These are phyloP conservation scores for Fistulifera pelliculosa DNA, from an alignment of 108 stramenopile species.

Conservation along the genomic window DNA sequence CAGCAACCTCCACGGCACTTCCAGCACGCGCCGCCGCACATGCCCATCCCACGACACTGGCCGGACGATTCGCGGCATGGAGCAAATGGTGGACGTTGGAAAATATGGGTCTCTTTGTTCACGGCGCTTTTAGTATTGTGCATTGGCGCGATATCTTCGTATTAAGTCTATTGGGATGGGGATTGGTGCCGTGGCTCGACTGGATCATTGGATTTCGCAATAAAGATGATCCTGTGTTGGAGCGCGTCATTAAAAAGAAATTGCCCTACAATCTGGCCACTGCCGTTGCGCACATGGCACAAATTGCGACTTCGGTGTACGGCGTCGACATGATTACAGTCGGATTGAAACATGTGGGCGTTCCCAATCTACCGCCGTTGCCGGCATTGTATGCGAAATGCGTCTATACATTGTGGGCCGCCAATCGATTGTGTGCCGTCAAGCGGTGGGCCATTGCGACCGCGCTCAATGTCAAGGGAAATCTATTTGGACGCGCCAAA, in stretches of 20 bases:
- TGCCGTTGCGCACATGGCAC: slow-evolving; percentile 10
- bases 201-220: background rate
- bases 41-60: too few relatives aligned
- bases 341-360: slow-evolving; percentile 18
- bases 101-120: background rate
- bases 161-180: too few relatives aligned
- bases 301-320: slow-evolving; percentile 26
- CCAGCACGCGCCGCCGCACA: too few relatives aligned
- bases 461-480: background rate
- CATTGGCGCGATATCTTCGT: too few relatives aligned
- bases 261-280: background rate
- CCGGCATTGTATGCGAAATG: slow-evolving; percentile 31
- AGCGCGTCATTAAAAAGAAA: slow-evolving; percentile 1
- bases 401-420: slow-evolving; percentile 40
- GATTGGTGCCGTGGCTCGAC: background rate
- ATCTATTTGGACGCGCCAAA: slow-evolving; percentile 11
- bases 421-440: slow-evolving; percentile 15
- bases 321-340: slow-evolving; percentile 26
- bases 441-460: slow-evolving; percentile 32
- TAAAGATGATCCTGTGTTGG: background rate
- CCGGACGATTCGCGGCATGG: background rate
- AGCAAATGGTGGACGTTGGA: background rate
- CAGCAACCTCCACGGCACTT: too few relatives aligned
- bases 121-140: too few relatives aligned
- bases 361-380: slow-evolving; percentile 7